Evolutionary conservation across 1,284 basidiomycete species (phyloP).

Genomic region (Austropuccinia psidii): DNA sequence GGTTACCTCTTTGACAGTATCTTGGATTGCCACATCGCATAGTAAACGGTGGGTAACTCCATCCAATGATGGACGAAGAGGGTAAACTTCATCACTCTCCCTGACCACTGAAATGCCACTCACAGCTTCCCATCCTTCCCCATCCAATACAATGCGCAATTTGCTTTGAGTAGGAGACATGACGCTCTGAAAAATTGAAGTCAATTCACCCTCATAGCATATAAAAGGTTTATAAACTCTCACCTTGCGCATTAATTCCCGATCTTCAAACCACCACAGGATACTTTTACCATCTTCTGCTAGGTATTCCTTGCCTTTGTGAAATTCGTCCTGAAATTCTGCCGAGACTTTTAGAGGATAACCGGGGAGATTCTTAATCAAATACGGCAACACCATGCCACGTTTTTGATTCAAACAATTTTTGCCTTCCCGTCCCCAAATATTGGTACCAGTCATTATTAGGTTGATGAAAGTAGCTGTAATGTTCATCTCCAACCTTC

Average conservation of each 20-base stretch:
- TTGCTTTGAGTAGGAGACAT: constrained; percentile 69
- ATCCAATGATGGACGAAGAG: constrained; percentile 67
- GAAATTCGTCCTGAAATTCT: constrained; percentile 46
- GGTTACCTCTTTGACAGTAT: constrained; percentile 93
- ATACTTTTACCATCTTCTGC: constrained; percentile 64
- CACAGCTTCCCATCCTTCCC: constrained; percentile 83
- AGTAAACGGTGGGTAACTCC: constrained; percentile 74
- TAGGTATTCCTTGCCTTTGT: constrained; percentile 50
- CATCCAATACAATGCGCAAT: constrained; percentile 73
- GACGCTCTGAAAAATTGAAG: constrained; percentile 61
- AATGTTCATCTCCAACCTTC: constrained; percentile 83
- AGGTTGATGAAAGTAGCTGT: constrained; percentile 87
- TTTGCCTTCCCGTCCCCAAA: constrained; percentile 67
- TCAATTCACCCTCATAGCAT: constrained; percentile 14
- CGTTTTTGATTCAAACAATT: constrained; percentile 63
- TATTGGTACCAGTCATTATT: constrained; percentile 63
- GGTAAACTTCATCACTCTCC: constrained; percentile 86
- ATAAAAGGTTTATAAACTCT: too few relatives aligned
- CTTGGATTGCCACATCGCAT: constrained; percentile 80
- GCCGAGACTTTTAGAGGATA: constrained; percentile 62
- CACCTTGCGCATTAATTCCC: constrained; percentile 88
- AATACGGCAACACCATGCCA: constrained; percentile 86
- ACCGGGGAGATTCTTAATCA: constrained; percentile 84
- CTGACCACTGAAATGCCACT: constrained; percentile 83
- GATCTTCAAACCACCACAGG: constrained; percentile 98